Conservation (phyloP, 2,329 filamentous ascomycete genomes). For the Zopfia rhizophila region DNA sequence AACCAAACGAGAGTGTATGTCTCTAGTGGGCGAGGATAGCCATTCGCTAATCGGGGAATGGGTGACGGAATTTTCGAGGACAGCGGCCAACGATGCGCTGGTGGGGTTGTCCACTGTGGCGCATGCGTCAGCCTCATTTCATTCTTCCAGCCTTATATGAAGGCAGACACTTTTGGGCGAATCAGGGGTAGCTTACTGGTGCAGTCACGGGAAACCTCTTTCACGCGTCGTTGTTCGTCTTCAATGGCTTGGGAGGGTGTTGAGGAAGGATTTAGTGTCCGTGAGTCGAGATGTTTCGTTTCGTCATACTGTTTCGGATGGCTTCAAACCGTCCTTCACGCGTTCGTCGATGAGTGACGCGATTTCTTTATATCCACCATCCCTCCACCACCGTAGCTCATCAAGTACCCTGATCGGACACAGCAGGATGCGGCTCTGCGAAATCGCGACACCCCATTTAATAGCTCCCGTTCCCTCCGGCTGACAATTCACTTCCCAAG, state of each 20-base stretch:
- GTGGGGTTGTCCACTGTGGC: no score
- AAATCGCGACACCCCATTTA: conserved; percentile 16
- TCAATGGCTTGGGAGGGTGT: conserved; percentile 7
- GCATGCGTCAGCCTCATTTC: conserved; percentile 26
- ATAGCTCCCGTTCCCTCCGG: no score
- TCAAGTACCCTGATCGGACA: conserved; percentile 1
- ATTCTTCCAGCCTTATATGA: conserved; percentile 10
- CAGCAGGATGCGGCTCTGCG: conserved; percentile 26
- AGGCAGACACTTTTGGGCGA: conserved; percentile 21
- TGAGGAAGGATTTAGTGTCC: conserved; percentile 17
- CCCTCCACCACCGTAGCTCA: conserved; percentile 2
- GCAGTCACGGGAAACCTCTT: conserved; percentile 13
- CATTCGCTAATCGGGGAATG: conserved; percentile 34
- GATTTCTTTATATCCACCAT: conserved; percentile 23
- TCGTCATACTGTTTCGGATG: conserved; percentile 17
- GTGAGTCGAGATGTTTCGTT: conserved; percentile 21
- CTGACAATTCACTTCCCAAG: conserved; percentile 11
- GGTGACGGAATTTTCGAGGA: conserved; percentile 33
- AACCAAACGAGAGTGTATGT: conserved; percentile 40
- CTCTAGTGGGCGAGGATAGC: conserved; percentile 35
- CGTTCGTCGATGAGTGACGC: conserved; percentile 14
- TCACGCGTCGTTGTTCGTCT: conserved; percentile 11
- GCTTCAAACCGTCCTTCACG: conserved; percentile 3
- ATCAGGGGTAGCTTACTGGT: conserved; percentile 28
- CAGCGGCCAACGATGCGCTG: conserved; percentile 31